These are phyloP conservation scores for Russula compacta DNA, from an alignment of 768 basidiomycete species.

Conservation along the genomic window DNA sequence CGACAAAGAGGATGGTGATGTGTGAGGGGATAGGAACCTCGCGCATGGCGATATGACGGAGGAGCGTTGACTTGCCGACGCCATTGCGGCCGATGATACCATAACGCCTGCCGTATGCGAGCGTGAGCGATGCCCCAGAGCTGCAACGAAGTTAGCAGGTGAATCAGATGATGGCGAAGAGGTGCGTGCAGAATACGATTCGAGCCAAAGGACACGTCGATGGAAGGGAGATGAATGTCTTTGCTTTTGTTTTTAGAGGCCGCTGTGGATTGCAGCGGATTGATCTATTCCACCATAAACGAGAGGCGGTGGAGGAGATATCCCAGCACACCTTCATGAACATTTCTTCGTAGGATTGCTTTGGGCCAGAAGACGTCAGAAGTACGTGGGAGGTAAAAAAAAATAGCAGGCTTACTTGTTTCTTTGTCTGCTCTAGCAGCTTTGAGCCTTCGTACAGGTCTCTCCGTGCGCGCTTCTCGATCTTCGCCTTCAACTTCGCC, in stretches of 20 bases:
- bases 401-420: conserved; percentile 48
- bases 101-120: conserved; percentile 84
- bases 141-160: conserved; percentile 30
- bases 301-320: neutral
- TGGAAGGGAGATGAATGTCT: conserved; percentile 88
- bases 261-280: conserved; percentile 76
- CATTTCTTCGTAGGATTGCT: conserved; percentile 98
- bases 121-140: conserved; percentile 76
- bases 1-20: conserved; percentile 95
- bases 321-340: conserved; percentile 73
- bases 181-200: conserved; percentile 76
- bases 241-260: conserved; percentile 91
- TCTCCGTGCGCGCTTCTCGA: conserved; percentile 86
- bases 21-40: conserved; percentile 91
- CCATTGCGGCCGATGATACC: conserved; percentile 71
- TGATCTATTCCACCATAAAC: conserved; percentile 45
- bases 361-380: conserved; percentile 2
- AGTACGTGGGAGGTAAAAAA: neutral
- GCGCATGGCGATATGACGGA: conserved; percentile 89
- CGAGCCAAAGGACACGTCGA: conserved; percentile 94
- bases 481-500: conserved; percentile 95
- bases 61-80: conserved; percentile 94
- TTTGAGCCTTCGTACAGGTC: conserved; percentile 96
- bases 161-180: neutral
- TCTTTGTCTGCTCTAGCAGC: conserved; percentile 82